Evolutionary conservation across 2,329 filamentous ascomycete species (phyloP), one percentile per base, ranked within the genome.

Genomic region (Lomentospora prolificans): DNA sequence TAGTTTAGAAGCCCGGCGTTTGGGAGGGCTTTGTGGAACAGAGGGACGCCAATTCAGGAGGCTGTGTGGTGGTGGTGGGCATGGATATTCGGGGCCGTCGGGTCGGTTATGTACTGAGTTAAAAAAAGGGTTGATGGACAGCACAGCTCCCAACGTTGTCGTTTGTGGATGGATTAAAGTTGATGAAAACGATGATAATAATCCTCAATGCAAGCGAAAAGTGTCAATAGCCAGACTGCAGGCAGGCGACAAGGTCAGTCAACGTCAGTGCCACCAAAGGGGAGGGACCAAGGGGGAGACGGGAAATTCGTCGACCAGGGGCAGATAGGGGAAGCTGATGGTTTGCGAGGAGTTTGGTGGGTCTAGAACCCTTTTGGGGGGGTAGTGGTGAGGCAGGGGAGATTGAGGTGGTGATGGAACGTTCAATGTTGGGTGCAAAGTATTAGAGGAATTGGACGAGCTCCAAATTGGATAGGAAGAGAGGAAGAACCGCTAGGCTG

Each of bases 321-420:
- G 44, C 44, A 48, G 22, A 48, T 48, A 48, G 44, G 44, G 44
- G 44, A 48, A 48, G 44, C 44, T 48, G 44, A 48, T 48, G 44
- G 44, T 14, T 48, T n/a, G 44, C 17, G 44, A 48, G 17, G 22
- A 25, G 24, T 48, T 48, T 19, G 44, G 44, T 48, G 44, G 44
- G 44, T 48, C 44, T 48, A 9, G 44, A 25, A 48, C 44, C 44
- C 17, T 25, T 22, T 48, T 22, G 17, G 44, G 44, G 44, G 17
- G 44, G 19, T 48, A 48, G 17, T 48, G 44, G 22, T 22, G 44
- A 41, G 22, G 36, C 17, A 48, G 5, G 44, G 44, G 22, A 48
- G 3, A 48, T 41, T 9, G 36, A 41, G n/a, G 5, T 25, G 44
- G 17, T 12, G 19, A 22, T 12, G 22, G 17, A 33, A 33, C 12